Evolutionary conservation across 192 early-diverging fungal genomes (phyloP).

Genomic region (Umbelopsis vinacea): DNA sequence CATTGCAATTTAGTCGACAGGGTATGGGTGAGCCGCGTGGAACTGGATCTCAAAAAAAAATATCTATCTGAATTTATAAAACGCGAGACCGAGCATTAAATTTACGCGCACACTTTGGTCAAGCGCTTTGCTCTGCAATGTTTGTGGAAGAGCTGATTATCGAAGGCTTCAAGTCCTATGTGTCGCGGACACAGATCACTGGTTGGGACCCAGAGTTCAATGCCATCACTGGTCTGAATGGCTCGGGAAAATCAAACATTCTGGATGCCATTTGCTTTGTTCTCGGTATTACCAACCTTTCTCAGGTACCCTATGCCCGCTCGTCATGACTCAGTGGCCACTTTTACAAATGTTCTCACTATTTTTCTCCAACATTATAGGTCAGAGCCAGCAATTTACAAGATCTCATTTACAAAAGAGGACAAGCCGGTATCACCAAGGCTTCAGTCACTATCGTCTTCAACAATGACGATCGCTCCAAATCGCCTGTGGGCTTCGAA

Average conservation of each 20-base stretch:
- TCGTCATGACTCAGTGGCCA: not conserved
- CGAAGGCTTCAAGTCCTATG: slow-evolving; percentile 99
- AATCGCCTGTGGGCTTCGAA: slow-evolving; percentile 88
- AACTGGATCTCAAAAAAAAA: too few relatives aligned
- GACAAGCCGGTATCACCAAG: slow-evolving; percentile 97
- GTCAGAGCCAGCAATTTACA: slow-evolving; percentile 92
- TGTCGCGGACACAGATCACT: slow-evolving; percentile 90
- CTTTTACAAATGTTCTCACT: not conserved
- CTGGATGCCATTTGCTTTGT: slow-evolving; percentile 99
- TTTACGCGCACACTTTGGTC: slow-evolving; percentile 3
- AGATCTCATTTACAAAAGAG: slow-evolving; percentile 98
- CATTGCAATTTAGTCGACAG: not conserved
- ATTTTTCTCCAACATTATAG: slow-evolving; percentile 33
- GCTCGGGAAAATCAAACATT: slow-evolving; percentile 98
- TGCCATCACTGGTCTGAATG: slow-evolving; percentile 98
- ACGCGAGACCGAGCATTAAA: not conserved
- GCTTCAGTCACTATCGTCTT: slow-evolving; percentile 98
- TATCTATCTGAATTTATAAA: too few relatives aligned
- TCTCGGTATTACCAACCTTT: slow-evolving; percentile 91
- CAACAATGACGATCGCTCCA: slow-evolving; percentile 85
- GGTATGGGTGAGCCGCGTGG: too few relatives aligned
- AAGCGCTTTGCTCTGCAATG: slow-evolving; percentile 53
- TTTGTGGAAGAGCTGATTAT: slow-evolving; percentile 94
- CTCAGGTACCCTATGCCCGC: slow-evolving; percentile 65
- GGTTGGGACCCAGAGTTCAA: slow-evolving; percentile 99